Base-by-base conservation (phyloP, 352 stramenopile species). In the Phytopythium montanum region DNA sequence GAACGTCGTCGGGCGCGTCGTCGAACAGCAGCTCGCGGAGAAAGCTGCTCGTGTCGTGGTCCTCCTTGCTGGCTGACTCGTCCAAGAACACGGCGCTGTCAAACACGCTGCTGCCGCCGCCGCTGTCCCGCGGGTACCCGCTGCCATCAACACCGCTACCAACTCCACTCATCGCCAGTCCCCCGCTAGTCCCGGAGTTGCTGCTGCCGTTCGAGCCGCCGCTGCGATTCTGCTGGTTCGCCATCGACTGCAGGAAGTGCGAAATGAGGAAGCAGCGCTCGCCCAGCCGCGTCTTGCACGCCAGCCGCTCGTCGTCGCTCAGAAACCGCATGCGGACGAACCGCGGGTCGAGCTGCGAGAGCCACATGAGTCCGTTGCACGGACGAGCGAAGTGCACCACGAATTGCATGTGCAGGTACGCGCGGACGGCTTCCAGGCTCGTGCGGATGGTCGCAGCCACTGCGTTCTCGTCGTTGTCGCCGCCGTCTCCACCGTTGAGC, bases 251-350 rank as follows among this genome's bases (percentile, higher is more conserved):
- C 42, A 76, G 59, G 38, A 79, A 75, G 56, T 70, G 78, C 19
- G 70, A 65, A 26, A 81, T 66, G 18, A 66, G 60, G 23, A 75
- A 60, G 55, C 73, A 79, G 28, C 73, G 70, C 25, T 81, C 73
- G 34, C 73, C 70, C 21, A 81, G 59, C 1, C 62, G 55, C 5
- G 59, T 62, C 62, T 79, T 79, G 68, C 64, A 81, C 38, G 59
- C 50, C 29, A 75, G 67, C n/a, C 73, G 73, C 54, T 82, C 73
- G 13, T 64, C 53, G 25, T 82, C 70, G 42, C 59, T 76, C 44
- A 82, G 52, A 42, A 77, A 79, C 56, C 74, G 74, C 73, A 79
- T 82, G 29, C 68, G 69, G 41, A 77, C 70, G 46, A 79, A 82
- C 28, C 73, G 73, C 23, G 73, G 73, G 46, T 82, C 73, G 13